phyloP scores from a whole-genome alignment of 441 rosid species.

The Breynia disticha region DNA sequence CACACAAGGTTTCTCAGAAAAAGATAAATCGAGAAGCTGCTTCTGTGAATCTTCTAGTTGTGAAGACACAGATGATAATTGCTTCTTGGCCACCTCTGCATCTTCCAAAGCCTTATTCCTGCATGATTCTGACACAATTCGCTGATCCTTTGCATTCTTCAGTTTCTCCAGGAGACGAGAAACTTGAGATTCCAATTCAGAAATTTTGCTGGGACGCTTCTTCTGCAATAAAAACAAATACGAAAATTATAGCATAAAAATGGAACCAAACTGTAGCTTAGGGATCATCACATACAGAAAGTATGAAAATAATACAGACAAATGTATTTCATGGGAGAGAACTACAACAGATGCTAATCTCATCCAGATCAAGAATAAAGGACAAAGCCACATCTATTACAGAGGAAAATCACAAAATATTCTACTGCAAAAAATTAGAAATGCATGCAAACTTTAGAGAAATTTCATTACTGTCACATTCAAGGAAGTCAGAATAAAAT shows the following conservation, averaged over 20 bases:
- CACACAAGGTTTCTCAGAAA: slow-evolving; percentile 58
- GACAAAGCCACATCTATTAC: too few species aligned
- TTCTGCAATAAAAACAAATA: slow-evolving; percentile 37
- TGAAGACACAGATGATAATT: slow-evolving; percentile 32
- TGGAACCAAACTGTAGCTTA: neutral
- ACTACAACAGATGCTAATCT: too few species aligned
- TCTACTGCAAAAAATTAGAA: too few species aligned
- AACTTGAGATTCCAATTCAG: slow-evolving; percentile 62
- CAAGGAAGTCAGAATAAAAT: too few species aligned
- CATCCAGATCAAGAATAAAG: too few species aligned
- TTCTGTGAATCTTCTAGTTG: slow-evolving; percentile 52
- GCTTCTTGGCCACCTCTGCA: slow-evolving; percentile 61
- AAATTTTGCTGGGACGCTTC: slow-evolving; percentile 54
- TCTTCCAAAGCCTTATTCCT: slow-evolving; percentile 68
- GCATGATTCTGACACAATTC: slow-evolving; percentile 53
- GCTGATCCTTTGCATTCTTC: slow-evolving; percentile 66
- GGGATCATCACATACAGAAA: neutral
- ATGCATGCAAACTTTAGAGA: too few species aligned
- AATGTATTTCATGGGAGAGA: too few species aligned
- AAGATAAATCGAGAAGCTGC: slow-evolving; percentile 55
- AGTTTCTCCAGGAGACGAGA: slow-evolving; percentile 79
- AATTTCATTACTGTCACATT: too few species aligned
- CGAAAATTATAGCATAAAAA: slow-evolving; percentile 12
- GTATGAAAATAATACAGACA: too few species aligned
- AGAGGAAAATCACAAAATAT: too few species aligned